Evolutionary conservation across 73 alveolate species (phyloP), one percentile per base, ranked within the genome.

Genomic region (Paramecium primaurelia): DNA sequence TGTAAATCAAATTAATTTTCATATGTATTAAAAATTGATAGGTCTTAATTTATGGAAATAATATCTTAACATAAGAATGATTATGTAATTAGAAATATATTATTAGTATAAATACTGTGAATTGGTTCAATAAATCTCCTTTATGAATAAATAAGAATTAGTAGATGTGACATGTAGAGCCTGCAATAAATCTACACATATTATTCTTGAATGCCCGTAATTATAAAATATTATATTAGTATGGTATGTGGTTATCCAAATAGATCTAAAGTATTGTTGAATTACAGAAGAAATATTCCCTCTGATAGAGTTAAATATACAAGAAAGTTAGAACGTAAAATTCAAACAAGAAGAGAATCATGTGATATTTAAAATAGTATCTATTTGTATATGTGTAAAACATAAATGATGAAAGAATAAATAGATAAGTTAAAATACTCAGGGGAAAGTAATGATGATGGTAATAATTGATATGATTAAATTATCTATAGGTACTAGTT

Each of bases 191-290:
- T 20, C 75, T 8, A 8, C 47, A 22, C 91, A 80, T 80, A 44
- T 42, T 12, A 80, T 80, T 6, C 49, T 20, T 25, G 91, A 80
- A 26, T 80, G 91, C 28, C 91, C 91, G 16, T 32, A 40, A 7
- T 40, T 40, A 40, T 40, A 10, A 40, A 7, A 0, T 40, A 40
- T 40, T 7, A 8, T 40, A 40, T 40, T 40, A 40, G 49, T 40
- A 40, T 80, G 51, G 91, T 80, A 4, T 45, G 91, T 80, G 91
- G 91, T n/a, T 80, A 80, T 25, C 91, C 91, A 12, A 80, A 80
- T 45, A 80, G 77, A 80, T 40, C 91, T 0, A 80, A 80, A 11
- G 91, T 80, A 6, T 14, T 80, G 22, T 22, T 80, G 16, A 80
- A 80, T 22, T 80, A 80, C 14, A 42, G 91, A 80, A 80, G 91